Evolutionary conservation across 305 asterid genomes (phyloP).

Genomic region (Rubia balearica): DNA sequence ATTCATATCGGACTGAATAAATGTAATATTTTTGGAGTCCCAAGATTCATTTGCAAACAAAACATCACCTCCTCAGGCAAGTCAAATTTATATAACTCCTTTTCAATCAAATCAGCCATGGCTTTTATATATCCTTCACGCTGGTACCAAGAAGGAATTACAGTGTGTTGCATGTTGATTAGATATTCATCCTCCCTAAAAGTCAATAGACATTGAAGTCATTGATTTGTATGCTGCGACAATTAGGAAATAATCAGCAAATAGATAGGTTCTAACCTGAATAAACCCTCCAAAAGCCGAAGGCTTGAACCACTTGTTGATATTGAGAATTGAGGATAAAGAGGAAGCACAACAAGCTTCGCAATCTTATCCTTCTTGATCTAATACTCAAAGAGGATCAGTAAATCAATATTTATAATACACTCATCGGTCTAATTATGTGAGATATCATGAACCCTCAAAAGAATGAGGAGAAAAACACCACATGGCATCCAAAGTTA

Average conservation of each 20-base stretch:
- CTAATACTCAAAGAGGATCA: constrained; percentile 30
- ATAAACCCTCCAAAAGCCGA: constrained; percentile 85
- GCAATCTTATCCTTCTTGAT: constrained; percentile 76
- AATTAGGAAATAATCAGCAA: constrained; percentile 8
- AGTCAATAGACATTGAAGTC: constrained; percentile 21
- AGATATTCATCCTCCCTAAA: constrained; percentile 95
- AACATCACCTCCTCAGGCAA: constrained; percentile 60
- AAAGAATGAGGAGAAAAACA: neutral
- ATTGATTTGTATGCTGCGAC: constrained; percentile 16
- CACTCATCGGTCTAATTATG: neutral
- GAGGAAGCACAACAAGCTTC: constrained; percentile 95
- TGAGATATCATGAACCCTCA: neutral
- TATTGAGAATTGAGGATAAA: constrained; percentile 96
- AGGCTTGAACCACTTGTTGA: constrained; percentile 99
- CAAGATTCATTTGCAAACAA: constrained; percentile 12
- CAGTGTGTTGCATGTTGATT: constrained; percentile 98
- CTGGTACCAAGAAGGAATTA: constrained; percentile 99
- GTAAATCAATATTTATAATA: neutral
- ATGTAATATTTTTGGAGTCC: neutral
- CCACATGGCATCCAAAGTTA: neutral
- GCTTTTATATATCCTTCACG: constrained; percentile 97
- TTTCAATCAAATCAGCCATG: constrained; percentile 84
- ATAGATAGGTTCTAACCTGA: constrained; percentile 43
- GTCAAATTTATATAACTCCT: constrained; percentile 79
- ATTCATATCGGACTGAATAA: neutral